Base-by-base conservation (phyloP, 73 alveolate species). In the Paramecium sexaurelia region DNA sequence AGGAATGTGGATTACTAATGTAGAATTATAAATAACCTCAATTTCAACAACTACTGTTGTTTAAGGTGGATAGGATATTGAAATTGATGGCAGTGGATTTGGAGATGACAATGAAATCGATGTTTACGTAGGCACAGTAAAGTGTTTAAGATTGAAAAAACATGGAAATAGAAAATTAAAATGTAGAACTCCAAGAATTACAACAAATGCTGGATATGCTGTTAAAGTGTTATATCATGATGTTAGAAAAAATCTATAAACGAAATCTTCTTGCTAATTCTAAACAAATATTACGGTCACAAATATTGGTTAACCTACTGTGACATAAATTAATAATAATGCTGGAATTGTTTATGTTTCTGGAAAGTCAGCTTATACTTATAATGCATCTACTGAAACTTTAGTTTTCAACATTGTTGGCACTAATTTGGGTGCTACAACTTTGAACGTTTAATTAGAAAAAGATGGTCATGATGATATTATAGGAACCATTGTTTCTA, bases 151-250 rank as follows among this genome's bases (percentile, higher is more conserved):
- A 73, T 17, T 73, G 36, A 73, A 73, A 6, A 73, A 36, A 19
- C 24, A 5, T 19, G 55, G 66, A 10, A 36, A 33, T 73, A 73
- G 87, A 36, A 33, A 73, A 73, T 10, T 39, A 7, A 73, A 33
- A n/a, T 73, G 87, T 66, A 73, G 87, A 73, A 73, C 87, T 36
- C 87, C 87, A 13, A 36, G 66, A 73, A 36, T 73, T 6, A 39
- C 87, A 15, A n/a, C 87, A 9, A 61, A 61, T 61, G 87, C 55
- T 27, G 55, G 36, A 73, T 73, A 73, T 33, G 36, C 40, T 27
- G 43, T 73, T 35, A 33, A 33, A 36, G 26, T 73, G 35, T 35
- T 20, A 6, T 73, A 73, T 15, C 36, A 11, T 36, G 87, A 73
- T 36, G 15, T 73, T 27, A 39, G 83, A 61, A 26, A 26, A 24